A percentile compares a stretch with the other conserved stretches of the same genome.
These are phyloP conservation scores for Phoma sp. DNA, from an alignment of 2,329 filamentous ascomycete species.

Conservation along the genomic window DNA sequence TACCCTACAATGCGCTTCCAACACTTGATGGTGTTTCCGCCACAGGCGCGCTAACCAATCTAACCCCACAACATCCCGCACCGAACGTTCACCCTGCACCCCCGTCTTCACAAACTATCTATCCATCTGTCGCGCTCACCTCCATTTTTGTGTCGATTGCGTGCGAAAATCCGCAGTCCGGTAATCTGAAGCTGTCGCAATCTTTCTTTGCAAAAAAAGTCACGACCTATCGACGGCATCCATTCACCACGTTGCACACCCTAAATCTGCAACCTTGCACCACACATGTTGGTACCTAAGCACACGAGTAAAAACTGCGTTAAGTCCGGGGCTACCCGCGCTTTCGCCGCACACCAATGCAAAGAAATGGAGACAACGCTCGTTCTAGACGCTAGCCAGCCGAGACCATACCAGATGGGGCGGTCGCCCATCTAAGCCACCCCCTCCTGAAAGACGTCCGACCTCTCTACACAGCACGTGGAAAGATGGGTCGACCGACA, in stretches of 20 bases:
- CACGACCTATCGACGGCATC: background rate
- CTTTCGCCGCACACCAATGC: conserved; percentile 12
- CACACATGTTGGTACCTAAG: background rate
- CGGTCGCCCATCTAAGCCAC: conserved; percentile 17
- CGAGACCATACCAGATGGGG: conserved; percentile 11
- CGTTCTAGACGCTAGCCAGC: conserved; percentile 15
- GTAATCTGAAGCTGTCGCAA: background rate
- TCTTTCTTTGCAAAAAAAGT: background rate
- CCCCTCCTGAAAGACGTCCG: conserved; percentile 14
- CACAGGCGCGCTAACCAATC: background rate
- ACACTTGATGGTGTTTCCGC: conserved; percentile 9
- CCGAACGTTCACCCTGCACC: conserved; percentile 10
- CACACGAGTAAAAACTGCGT: conserved; percentile 14
- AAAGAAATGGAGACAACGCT: conserved; percentile 10
- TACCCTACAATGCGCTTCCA: background rate
- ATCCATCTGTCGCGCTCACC: conserved; percentile 3
- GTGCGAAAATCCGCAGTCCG: background rate
- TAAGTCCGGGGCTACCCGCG: conserved; percentile 13
- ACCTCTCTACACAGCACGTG: conserved; percentile 18
- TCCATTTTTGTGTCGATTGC: background rate
- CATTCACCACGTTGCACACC: background rate
- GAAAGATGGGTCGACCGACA: conserved; percentile 17
- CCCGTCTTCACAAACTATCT: background rate
- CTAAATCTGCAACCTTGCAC: background rate
- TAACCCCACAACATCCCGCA: conserved; percentile 5